phyloP scores from a whole-genome alignment of 768 basidiomycete genomes.

The Mycena indigotica region DNA sequence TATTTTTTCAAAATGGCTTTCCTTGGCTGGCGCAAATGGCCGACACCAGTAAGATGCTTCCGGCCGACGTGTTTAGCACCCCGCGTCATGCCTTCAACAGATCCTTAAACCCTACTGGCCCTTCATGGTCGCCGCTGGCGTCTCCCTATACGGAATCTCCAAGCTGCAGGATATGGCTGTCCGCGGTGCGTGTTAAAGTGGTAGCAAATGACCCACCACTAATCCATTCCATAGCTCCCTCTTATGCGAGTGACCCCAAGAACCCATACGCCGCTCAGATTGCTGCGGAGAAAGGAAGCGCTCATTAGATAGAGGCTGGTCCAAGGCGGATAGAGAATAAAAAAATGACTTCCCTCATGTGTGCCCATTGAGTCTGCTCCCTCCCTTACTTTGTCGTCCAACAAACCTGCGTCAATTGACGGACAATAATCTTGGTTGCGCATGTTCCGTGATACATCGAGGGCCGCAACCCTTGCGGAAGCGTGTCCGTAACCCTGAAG shows the following conservation, averaged over 20 bases:
- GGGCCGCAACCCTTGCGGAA: no score
- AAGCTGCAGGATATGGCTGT: conserved; percentile 71
- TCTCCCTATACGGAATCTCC: conserved; percentile 69
- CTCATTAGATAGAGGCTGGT: not conserved
- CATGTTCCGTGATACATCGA: no score
- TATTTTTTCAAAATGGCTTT: conserved; percentile 63
- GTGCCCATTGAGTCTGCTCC: no score
- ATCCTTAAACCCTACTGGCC: conserved; percentile 77
- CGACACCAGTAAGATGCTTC: conserved; percentile 63
- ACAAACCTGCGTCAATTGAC: no score
- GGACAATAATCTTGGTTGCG: no score
- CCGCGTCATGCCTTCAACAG: conserved; percentile 39
- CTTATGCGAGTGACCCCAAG: conserved; percentile 73
- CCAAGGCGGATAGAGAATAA: not conserved
- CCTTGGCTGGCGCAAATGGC: conserved; percentile 81
- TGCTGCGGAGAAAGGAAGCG: conserved; percentile 49
- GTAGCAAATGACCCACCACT: not conserved
- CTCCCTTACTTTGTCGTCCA: no score
- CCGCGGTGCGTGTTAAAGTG: conserved; percentile 53
- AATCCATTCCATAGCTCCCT: conserved; percentile 47
- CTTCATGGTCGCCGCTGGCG: conserved; percentile 65
- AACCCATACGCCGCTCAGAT: conserved; percentile 83
- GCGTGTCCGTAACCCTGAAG: no score
- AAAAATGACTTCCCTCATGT: not conserved
- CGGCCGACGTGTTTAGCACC: conserved; percentile 1